Conservation (phyloP, 1,139 yeast species). For the Suhomyces choctaworum region DNA sequence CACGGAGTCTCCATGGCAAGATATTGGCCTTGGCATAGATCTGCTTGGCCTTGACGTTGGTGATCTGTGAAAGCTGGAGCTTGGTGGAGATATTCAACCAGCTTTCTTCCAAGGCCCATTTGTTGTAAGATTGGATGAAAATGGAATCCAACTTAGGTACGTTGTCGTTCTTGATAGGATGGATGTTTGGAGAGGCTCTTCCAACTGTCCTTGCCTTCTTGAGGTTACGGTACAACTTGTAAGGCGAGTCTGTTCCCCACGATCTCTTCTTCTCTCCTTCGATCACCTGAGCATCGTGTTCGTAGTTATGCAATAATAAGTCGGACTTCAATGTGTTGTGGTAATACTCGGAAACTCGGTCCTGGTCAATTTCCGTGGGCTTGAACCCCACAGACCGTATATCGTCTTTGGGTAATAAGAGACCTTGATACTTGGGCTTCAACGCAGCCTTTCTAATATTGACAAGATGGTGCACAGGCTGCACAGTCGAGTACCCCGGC, state of each 20-base stretch:
- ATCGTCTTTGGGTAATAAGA: conserved; percentile 67
- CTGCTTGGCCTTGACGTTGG: conserved; percentile 80
- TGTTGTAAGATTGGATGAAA: conserved; percentile 73
- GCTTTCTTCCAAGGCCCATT: conserved; percentile 69
- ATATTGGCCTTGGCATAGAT: conserved; percentile 78
- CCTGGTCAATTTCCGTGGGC: conserved; percentile 73
- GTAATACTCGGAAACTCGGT: conserved; percentile 80
- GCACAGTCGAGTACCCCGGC: conserved; percentile 75
- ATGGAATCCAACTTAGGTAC: conserved; percentile 71
- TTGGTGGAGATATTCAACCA: conserved; percentile 78
- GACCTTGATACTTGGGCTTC: conserved; percentile 66
- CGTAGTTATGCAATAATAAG: conserved; percentile 71
- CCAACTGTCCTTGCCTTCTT: conserved; percentile 65
- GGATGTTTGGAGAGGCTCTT: conserved; percentile 70
- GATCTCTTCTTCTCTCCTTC: conserved; percentile 72
- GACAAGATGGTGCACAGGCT: conserved; percentile 90
- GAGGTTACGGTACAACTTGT: conserved; percentile 77
- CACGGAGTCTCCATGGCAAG: conserved; percentile 83
- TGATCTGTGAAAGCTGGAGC: conserved; percentile 86
- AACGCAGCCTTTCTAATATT: conserved; percentile 69
- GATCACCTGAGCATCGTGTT: conserved; percentile 56
- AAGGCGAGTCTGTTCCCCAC: conserved; percentile 91
- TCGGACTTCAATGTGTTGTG: conserved; percentile 72
- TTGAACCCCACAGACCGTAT: conserved; percentile 73
- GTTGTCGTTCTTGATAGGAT: conserved; percentile 63